Percentiles rank a stretch among this genome's conserved stretches.
These are phyloP conservation scores for Hygrophila difformis DNA, from an alignment of 257 asterid species.

Conservation along the genomic window DNA sequence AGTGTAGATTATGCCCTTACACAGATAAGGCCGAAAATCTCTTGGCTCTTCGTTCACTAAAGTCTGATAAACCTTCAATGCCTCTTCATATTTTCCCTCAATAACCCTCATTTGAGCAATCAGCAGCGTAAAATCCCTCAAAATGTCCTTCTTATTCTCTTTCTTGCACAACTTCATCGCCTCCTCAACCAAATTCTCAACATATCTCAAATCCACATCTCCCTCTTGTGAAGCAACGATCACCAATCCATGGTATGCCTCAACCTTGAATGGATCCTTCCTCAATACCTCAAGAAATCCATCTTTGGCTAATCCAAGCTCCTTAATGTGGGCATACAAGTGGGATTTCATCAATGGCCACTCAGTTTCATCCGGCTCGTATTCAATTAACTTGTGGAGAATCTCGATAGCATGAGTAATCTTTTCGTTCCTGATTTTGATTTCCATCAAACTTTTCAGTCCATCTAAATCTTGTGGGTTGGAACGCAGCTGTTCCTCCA, in stretches of 20 bases:
- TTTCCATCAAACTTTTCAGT: conserved; percentile 57
- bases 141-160: conserved; percentile 38
- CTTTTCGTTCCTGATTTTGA: conserved; percentile 47
- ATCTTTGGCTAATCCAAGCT: conserved; percentile 42
- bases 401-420: conserved; percentile 50
- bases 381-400: conserved; percentile 41
- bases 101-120: conserved; percentile 79
- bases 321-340: conserved; percentile 44
- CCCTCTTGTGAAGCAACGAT: conserved; percentile 64
- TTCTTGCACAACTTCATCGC: conserved; percentile 50
- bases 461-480: conserved; percentile 49
- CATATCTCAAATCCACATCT: conserved; percentile 28
- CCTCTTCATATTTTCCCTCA: conserved; percentile 52
- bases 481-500: conserved; percentile 39
- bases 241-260: conserved; percentile 87
- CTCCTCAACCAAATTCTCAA: conserved; percentile 44
- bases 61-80: conserved; percentile 55
- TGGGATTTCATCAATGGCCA: conserved; percentile 89
- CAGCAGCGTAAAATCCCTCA: conserved; percentile 78
- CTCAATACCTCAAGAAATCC: conserved; percentile 53
- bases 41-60: conserved; percentile 84
- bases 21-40: conserved; percentile 87
- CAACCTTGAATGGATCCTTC: conserved; percentile 67
- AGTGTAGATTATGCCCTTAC: conserved; percentile 83
- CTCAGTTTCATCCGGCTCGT: conserved; percentile 69